Evolutionary conservation across 768 basidiomycete species (phyloP).

Genomic region (Sistotremastrum niveocremeum): DNA sequence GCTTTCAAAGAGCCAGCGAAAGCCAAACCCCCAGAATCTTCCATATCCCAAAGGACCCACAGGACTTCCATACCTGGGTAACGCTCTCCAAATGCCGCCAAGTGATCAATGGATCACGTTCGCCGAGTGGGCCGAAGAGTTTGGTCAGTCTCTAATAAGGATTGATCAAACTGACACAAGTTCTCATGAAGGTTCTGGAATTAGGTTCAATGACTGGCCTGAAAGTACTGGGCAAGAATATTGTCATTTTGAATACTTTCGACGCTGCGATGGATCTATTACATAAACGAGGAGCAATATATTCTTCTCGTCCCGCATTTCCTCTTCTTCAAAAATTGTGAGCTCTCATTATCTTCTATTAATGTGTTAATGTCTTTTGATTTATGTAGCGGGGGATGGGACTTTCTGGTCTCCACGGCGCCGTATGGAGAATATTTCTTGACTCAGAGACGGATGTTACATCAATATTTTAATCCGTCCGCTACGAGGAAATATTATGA

Average conservation of each 20-base stretch:
- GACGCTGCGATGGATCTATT: constrained; percentile 9
- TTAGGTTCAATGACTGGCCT: constrained; percentile 4
- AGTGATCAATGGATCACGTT: constrained; percentile 5
- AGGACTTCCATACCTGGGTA: constrained; percentile 8
- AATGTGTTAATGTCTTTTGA: background rate
- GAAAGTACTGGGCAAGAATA: background rate
- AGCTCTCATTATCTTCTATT: background rate
- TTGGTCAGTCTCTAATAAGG: constrained; percentile 5
- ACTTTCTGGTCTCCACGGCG: too few species aligned
- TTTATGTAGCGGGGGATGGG: too few species aligned
- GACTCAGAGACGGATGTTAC: constrained; percentile 2
- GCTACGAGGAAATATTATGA: constrained; percentile 1
- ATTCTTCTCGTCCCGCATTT: constrained; percentile 4
- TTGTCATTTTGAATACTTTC: constrained; percentile 7
- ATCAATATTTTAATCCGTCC: constrained; percentile 1
- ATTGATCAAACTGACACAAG: too few species aligned
- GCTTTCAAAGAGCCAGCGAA: too few species aligned
- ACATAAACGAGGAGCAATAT: constrained; percentile 9
- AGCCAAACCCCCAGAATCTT: background rate
- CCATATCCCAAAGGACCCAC: constrained; percentile 9
- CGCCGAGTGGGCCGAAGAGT: constrained; percentile 1
- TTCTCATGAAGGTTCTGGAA: background rate
- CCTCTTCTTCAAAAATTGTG: constrained; percentile 3
- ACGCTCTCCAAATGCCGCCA: constrained; percentile 6
- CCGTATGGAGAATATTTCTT: too few species aligned